Conservation (phyloP, 2,329 filamentous ascomycete species). For the Juglanconis juglandina region DNA sequence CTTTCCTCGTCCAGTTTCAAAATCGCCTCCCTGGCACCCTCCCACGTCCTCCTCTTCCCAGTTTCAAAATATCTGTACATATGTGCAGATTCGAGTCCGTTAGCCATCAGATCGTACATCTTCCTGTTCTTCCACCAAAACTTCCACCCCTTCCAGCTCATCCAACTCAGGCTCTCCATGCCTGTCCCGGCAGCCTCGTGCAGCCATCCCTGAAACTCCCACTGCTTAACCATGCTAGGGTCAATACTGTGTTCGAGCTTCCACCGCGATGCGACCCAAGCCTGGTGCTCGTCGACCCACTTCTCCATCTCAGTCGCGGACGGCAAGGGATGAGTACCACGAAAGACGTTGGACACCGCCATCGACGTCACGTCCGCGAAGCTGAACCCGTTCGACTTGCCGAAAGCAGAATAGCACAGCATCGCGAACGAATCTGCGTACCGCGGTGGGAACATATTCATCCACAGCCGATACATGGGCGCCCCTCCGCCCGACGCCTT, state of each 20-base stretch:
- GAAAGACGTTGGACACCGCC: slow-evolving; percentile 43
- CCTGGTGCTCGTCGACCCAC: slow-evolving; percentile 31
- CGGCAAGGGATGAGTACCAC: slow-evolving; percentile 35
- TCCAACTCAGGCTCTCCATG: slow-evolving; percentile 17
- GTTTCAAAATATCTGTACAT: slow-evolving; percentile 19
- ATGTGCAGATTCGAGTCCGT: slow-evolving; percentile 19
- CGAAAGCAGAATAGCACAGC: slow-evolving; percentile 34
- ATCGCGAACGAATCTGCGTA: slow-evolving; percentile 39
- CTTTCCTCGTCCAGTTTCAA: slow-evolving; percentile 15
- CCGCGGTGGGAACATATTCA: slow-evolving; percentile 17
- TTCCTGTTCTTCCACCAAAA: slow-evolving; percentile 18
- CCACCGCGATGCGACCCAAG: slow-evolving; percentile 29
- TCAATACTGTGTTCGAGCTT: slow-evolving; percentile 19
- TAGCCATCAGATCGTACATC: slow-evolving; percentile 17
- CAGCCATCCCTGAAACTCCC: slow-evolving; percentile 17
- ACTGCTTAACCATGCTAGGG: slow-evolving; percentile 16
- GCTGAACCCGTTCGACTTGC: slow-evolving; percentile 31
- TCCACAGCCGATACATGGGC: slow-evolving; percentile 16
- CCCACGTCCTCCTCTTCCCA: slow-evolving; percentile 20
- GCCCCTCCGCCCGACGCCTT: not conserved
- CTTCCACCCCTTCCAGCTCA: slow-evolving; percentile 17
- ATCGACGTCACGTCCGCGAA: slow-evolving; percentile 42
- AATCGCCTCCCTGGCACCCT: slow-evolving; percentile 17
- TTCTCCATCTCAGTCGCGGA: slow-evolving; percentile 32
- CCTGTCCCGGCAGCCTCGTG: slow-evolving; percentile 18